Evolutionary conservation across 352 stramenopile genomes (phyloP).

Genomic region (Pythium angustatum): DNA sequence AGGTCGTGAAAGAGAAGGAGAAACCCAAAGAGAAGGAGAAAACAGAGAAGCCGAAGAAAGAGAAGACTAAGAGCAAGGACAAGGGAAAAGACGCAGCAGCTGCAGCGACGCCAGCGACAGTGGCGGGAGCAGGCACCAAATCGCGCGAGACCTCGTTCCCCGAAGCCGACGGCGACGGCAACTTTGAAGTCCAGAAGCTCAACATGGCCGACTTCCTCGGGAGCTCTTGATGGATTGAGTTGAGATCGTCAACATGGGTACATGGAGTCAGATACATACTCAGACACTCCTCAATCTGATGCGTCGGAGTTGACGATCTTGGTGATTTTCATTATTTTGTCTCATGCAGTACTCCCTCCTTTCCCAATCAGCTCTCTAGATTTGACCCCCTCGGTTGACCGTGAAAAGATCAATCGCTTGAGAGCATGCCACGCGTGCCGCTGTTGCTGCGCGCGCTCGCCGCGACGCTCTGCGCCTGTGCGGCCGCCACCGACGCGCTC

Average conservation of each 20-base stretch:
- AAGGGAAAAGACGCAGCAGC: conserved; percentile 21
- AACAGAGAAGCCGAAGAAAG: conserved; percentile 32
- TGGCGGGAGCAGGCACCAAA: conserved; percentile 32
- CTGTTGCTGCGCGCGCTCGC: conserved; percentile 20
- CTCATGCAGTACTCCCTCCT: neutral
- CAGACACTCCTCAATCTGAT: neutral
- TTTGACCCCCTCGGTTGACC: conserved; percentile 13
- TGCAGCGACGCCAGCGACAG: conserved; percentile 1
- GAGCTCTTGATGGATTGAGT: conserved; percentile 6
- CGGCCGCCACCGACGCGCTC: conserved; percentile 31
- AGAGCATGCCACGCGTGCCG: conserved; percentile 37
- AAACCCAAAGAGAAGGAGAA: conserved; percentile 47
- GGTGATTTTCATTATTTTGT: conserved; percentile 7
- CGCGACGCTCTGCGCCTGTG: conserved; percentile 23
- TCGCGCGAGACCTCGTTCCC: conserved; percentile 45
- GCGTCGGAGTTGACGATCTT: conserved; percentile 5
- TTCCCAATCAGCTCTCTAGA: neutral
- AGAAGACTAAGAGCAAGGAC: conserved; percentile 38
- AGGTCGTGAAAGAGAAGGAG: conserved; percentile 36
- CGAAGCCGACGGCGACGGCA: conserved; percentile 41
- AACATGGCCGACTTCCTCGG: conserved; percentile 79
- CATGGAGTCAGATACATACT: neutral
- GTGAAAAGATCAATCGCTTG: conserved; percentile 29
- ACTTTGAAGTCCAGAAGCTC: conserved; percentile 72
- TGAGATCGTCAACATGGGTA: neutral